phyloP scores from a whole-genome alignment of 345 rosid species.

The Melaleuca alternifolia region DNA sequence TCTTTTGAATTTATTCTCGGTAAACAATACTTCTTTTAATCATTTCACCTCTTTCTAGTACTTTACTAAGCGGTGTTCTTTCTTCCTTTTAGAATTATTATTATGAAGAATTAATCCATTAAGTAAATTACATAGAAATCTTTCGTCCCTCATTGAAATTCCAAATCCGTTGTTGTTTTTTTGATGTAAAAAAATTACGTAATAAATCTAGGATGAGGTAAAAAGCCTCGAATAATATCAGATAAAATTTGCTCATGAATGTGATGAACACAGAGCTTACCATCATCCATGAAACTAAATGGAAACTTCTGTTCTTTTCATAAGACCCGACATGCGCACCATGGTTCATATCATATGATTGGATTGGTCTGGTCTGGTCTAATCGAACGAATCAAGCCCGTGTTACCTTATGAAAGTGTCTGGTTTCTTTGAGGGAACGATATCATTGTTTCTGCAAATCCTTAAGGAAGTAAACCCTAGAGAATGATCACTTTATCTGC shows the following conservation, averaged over 20 bases:
- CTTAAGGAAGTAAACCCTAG: background rate
- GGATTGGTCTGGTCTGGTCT: background rate
- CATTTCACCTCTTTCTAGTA: background rate
- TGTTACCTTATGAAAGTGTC: background rate
- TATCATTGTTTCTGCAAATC: background rate
- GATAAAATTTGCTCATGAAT: too few species aligned
- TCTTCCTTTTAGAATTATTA: background rate
- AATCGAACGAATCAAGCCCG: background rate
- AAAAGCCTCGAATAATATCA: too few species aligned
- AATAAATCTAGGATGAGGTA: background rate
- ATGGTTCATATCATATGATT: background rate
- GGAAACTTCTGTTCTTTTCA: background rate
- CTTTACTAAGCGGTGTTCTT: background rate
- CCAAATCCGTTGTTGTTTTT: too few species aligned
- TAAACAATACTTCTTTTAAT: background rate
- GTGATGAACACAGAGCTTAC: background rate
- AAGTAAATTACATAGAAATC: background rate
- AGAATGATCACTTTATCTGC: background rate
- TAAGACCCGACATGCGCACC: background rate
- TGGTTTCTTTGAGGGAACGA: background rate
- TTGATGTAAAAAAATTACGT: too few species aligned
- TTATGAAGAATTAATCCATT: background rate
- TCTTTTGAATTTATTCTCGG: background rate
- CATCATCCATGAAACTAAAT: background rate
- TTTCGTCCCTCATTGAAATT: background rate